phyloP scores from a whole-genome alignment of 2,329 filamentous ascomycete species.

The Xylaria arbuscula region DNA sequence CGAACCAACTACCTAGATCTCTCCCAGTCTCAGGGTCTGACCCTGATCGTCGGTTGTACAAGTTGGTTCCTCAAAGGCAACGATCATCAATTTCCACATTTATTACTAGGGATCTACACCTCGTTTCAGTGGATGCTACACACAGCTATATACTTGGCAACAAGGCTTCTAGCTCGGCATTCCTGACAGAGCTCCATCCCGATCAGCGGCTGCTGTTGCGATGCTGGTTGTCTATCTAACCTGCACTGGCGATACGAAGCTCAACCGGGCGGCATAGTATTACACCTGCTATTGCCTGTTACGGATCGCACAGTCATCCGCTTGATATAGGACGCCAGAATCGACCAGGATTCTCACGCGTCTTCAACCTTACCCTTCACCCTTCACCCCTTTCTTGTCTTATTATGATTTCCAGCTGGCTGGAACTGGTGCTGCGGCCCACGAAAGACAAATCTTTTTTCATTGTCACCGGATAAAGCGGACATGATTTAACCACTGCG shows the following conservation, averaged over 20 bases:
- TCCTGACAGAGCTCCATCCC: background rate
- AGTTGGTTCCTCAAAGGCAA: constrained; percentile 22
- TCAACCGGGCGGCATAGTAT: background rate
- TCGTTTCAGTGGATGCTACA: constrained; percentile 5
- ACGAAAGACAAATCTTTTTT: constrained; percentile 1
- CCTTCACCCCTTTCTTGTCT: background rate
- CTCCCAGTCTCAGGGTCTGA: background rate
- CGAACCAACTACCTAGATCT: constrained; percentile 13
- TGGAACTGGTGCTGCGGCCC: constrained; percentile 12
- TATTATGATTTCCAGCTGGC: constrained; percentile 10
- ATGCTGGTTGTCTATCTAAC: background rate
- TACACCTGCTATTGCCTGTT: background rate
- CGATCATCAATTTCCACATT: constrained; percentile 34
- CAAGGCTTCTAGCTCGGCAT: constrained; percentile 2
- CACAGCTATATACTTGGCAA: background rate
- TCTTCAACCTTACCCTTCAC: background rate
- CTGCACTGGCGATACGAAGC: constrained; percentile 1
- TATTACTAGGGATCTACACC: constrained; percentile 27
- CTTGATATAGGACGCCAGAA: background rate
- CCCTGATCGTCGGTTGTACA: constrained; percentile 28
- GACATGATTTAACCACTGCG: background rate
- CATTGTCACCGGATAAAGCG: constrained; percentile 7
- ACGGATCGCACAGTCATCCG: background rate
- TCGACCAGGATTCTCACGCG: background rate
- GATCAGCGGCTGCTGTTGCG: background rate